phyloP scores from a whole-genome alignment of 1,139 yeast species.

The Lodderomyces pseudojiufengensis region DNA sequence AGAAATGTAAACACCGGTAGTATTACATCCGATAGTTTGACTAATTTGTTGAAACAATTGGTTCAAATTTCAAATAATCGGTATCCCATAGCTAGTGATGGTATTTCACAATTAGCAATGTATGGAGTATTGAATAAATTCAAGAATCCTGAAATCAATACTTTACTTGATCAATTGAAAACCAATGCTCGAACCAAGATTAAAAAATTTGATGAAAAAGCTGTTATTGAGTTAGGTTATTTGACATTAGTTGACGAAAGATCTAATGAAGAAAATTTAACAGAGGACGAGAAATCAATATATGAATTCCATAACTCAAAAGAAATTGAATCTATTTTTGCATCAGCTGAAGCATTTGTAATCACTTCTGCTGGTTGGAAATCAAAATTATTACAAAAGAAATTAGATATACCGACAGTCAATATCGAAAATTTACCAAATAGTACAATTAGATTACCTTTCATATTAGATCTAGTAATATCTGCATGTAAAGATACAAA shows the following conservation, averaged over 20 bases:
- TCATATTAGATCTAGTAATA: constrained; percentile 47
- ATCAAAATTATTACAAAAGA: constrained; percentile 51
- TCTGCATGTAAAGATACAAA: constrained; percentile 59
- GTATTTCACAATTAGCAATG: constrained; percentile 54
- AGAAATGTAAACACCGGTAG: constrained; percentile 55
- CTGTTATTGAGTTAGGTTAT: constrained; percentile 55
- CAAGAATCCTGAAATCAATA: too few species aligned
- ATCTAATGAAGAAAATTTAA: constrained; percentile 7
- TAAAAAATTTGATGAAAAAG: constrained; percentile 57
- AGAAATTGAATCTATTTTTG: constrained; percentile 69
- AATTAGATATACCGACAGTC: constrained; percentile 48
- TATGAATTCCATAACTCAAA: constrained; percentile 62
- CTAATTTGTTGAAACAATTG: constrained; percentile 19
- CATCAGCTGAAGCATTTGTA: constrained; percentile 82
- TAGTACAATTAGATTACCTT: constrained; percentile 23
- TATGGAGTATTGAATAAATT: constrained; percentile 48
- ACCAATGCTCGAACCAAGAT: constrained; percentile 33
- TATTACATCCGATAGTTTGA: constrained; percentile 26
- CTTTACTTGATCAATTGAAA: constrained; percentile 20
- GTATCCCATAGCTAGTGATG: constrained; percentile 36
- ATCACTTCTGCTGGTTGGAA: constrained; percentile 75
- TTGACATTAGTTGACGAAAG: constrained; percentile 35
- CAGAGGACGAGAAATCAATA: constrained; percentile 26
- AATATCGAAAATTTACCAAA: constrained; percentile 17
- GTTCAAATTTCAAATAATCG: constrained; percentile 4